Evolutionary conservation across 2,329 filamentous ascomycete species (phyloP), one percentile per base, ranked within the genome.

Genomic region (Pestalotiopsis sp.): DNA sequence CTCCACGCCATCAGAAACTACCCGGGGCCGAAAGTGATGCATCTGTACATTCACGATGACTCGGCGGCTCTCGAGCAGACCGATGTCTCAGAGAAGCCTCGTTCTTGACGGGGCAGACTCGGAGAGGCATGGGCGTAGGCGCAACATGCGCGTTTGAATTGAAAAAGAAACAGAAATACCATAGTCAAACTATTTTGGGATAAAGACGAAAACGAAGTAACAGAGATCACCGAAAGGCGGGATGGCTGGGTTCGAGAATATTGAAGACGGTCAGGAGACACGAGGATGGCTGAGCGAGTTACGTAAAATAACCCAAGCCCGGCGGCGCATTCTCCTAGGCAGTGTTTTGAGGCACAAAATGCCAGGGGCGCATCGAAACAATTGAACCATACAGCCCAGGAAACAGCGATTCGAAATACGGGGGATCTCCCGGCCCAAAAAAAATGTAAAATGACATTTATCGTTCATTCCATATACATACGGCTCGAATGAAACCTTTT

Each of bases 11-110:
- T 76, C 23, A 76, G 76, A 56, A 81, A 86, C 69, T 88, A 88
- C 69, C 82, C 84, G 0, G 84, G 85, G 0, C 86, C 86, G 2
- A 85, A 85, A 71, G 78, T 87, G 25, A 81, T 84, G 75, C 75
- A 75, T 23, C 68, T 86, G 66, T 86, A 86, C 63, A 80, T 83
- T 12, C 76, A 80, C 66, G 77, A 79, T 11, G 79, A 67, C 25
- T 62, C 59, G 14, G 58, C 38, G 20, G 57, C 58, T n/a, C 31
- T 67, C 23, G 49, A 67, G 11, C 66, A 67, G 41, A 67, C 65
- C 6, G 57, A 56, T 12, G 7, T 67, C 20, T 31, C 36, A 31
- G 65, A 67, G 65, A 67, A 61, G 52, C n/a, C 56, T 27, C 52
- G 39, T 9, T 17, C 65, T 20, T 36, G 17, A 61, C 27, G 61